phyloP scores from a whole-genome alignment of 2,329 filamentous ascomycete genomes.

The Xylariaceae sp. region DNA sequence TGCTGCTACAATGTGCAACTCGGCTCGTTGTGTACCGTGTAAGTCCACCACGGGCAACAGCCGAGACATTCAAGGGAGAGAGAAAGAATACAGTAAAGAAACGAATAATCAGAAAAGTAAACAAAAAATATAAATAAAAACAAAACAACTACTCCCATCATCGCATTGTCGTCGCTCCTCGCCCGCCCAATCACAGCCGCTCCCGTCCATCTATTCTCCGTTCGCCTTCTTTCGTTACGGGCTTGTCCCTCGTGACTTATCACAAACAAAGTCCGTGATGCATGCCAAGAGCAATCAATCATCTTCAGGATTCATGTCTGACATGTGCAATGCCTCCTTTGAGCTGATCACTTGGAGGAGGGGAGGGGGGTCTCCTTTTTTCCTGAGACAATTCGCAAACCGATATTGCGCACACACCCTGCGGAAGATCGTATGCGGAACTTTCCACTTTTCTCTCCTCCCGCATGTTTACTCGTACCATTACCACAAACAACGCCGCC shows the following conservation, averaged over 20 bases:
- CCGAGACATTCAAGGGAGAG: too few relatives aligned
- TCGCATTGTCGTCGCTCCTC: conserved; percentile 3
- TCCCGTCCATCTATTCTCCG: neutral
- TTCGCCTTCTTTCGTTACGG: conserved; percentile 2
- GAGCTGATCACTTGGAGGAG: conserved; percentile 9
- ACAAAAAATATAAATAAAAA: neutral
- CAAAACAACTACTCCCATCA: neutral
- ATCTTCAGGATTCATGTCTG: conserved; percentile 10
- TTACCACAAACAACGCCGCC: conserved; percentile 9
- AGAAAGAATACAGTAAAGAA: too few relatives aligned
- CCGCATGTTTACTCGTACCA: too few relatives aligned
- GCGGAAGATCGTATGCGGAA: conserved; percentile 14
- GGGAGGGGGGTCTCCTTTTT: neutral
- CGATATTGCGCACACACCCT: conserved; percentile 5
- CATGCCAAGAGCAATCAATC: conserved; percentile 16
- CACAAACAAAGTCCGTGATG: conserved; percentile 13
- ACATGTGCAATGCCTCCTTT: conserved; percentile 15
- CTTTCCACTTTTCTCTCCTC: conserved; percentile 1
- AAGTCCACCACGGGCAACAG: neutral
- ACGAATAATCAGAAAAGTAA: neutral
- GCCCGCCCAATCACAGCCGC: conserved; percentile 1
- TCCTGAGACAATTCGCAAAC: conserved; percentile 13
- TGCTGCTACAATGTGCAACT: neutral
- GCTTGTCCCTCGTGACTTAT: conserved; percentile 17
- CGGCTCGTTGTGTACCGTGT: neutral